Conservation (phyloP, 2,329 filamentous ascomycete species). For the Coniochaeta sp. region DNA sequence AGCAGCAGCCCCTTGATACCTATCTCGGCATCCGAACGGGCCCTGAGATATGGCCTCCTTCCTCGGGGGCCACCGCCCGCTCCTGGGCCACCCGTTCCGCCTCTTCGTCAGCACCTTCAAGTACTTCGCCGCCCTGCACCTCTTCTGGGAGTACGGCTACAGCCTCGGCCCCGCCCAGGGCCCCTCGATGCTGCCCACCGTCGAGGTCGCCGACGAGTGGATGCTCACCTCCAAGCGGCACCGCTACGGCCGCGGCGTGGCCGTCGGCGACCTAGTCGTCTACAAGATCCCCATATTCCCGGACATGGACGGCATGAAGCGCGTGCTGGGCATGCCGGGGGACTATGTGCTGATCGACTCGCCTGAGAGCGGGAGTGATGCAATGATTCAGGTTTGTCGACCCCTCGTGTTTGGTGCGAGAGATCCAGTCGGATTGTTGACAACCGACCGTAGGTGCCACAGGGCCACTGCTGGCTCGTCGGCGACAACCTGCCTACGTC, state of each 20-base stretch:
- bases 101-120: constrained; percentile 38
- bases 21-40: neutral
- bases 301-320: constrained; percentile 61
- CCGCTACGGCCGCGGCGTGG: constrained; percentile 55
- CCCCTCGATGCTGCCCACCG: constrained; percentile 85
- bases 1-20: no score
- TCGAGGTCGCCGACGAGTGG: constrained; percentile 59
- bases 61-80: constrained; percentile 5
- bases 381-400: constrained; percentile 70
- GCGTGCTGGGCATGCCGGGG: constrained; percentile 68
- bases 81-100: constrained; percentile 32
- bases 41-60: neutral
- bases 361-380: constrained; percentile 38
- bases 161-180: constrained; percentile 55
- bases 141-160: constrained; percentile 55
- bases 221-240: constrained; percentile 62
- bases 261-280: constrained; percentile 77
- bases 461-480: constrained; percentile 85
- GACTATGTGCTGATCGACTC: constrained; percentile 67
- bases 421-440: no score
- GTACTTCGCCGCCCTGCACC: constrained; percentile 38
- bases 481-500: constrained; percentile 85
- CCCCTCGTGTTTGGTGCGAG: no score
- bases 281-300: constrained; percentile 68
- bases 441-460: constrained; percentile 82